Conservation (phyloP, 495 filamentous ascomycete species). For the Aspergillus nidulans region DNA sequence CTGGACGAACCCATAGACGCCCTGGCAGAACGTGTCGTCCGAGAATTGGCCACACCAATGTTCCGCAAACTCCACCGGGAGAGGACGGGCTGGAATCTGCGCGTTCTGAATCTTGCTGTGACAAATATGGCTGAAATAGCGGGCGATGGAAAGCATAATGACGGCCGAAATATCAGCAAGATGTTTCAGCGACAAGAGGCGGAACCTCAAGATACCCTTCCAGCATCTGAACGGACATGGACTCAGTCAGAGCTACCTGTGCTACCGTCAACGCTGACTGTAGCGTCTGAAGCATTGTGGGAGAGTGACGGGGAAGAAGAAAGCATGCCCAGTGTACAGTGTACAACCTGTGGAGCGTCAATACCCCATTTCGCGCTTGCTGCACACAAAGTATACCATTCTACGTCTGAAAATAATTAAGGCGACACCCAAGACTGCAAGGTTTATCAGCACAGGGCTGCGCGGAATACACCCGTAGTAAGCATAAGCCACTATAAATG, state of each 20-base stretch:
- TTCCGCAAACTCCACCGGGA: conserved; percentile 72
- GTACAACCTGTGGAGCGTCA: conserved; percentile 54
- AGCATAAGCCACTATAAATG: not conserved
- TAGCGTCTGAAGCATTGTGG: conserved; percentile 8
- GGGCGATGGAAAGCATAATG: conserved; percentile 43
- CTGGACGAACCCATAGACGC: conserved; percentile 52
- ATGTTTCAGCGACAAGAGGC: conserved; percentile 70
- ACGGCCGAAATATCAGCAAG: conserved; percentile 55
- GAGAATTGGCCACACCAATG: conserved; percentile 60
- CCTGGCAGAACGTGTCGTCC: conserved; percentile 63
- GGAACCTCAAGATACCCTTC: conserved; percentile 31
- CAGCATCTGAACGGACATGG: not conserved
- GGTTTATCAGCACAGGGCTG: not conserved
- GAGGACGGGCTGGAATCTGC: conserved; percentile 68
- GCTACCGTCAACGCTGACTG: not conserved
- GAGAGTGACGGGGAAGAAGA: conserved; percentile 44
- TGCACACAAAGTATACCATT: conserved; percentile 72
- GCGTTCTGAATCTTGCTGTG: conserved; percentile 79
- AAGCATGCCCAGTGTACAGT: conserved; percentile 37
- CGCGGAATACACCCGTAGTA: not conserved
- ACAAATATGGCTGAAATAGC: conserved; percentile 73
- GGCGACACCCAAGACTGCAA: not conserved
- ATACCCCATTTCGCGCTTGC: conserved; percentile 69
- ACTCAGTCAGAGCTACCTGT: not conserved
- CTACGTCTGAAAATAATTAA: not conserved